Percentiles rank a stretch among this genome's conserved stretches.
These are phyloP conservation scores for Dioscorea alata DNA, from an alignment of 106 monocot species.

Conservation along the genomic window DNA sequence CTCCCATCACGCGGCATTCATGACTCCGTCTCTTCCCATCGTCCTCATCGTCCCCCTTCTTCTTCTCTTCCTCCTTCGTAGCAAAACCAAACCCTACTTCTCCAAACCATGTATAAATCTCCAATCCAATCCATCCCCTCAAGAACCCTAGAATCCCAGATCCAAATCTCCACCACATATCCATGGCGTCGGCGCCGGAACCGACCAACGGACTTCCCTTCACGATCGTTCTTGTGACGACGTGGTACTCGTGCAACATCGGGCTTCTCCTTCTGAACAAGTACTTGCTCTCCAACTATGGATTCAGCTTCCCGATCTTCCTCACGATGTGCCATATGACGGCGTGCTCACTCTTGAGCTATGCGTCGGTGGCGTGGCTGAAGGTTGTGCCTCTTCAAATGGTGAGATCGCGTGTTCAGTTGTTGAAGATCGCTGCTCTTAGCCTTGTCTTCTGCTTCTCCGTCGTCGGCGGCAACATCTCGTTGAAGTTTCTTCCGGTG, in stretches of 20 bases:
- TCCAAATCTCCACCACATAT: not conserved
- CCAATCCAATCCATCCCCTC: not conserved
- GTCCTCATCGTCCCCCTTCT: not conserved
- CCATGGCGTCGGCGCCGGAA: not conserved
- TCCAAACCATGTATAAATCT: not conserved
- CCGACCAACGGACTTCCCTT: slow-evolving; percentile 8
- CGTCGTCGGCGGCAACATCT: slow-evolving; percentile 38
- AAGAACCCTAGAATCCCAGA: not conserved
- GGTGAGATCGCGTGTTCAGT: slow-evolving; percentile 20
- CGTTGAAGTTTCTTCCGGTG: slow-evolving; percentile 25
- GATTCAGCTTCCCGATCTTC: slow-evolving; percentile 45
- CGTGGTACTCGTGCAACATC: slow-evolving; percentile 43
- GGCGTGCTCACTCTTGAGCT: slow-evolving; percentile 36
- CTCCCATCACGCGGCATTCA: too few species aligned
- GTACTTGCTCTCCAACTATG: slow-evolving; percentile 36
- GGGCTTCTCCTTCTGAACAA: slow-evolving; percentile 41
- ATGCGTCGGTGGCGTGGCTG: slow-evolving; percentile 32
- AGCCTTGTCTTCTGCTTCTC: slow-evolving; percentile 33
- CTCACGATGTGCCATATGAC: slow-evolving; percentile 46
- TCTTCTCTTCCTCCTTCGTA: not conserved
- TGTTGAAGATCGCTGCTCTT: slow-evolving; percentile 25
- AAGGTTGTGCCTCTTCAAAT: slow-evolving; percentile 22
- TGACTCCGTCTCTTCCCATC: not conserved
- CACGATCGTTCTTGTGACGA: slow-evolving; percentile 17
- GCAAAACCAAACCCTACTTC: not conserved